Conservation (phyloP, 2,329 filamentous ascomycete species). For the Bipolaris bicolor region DNA sequence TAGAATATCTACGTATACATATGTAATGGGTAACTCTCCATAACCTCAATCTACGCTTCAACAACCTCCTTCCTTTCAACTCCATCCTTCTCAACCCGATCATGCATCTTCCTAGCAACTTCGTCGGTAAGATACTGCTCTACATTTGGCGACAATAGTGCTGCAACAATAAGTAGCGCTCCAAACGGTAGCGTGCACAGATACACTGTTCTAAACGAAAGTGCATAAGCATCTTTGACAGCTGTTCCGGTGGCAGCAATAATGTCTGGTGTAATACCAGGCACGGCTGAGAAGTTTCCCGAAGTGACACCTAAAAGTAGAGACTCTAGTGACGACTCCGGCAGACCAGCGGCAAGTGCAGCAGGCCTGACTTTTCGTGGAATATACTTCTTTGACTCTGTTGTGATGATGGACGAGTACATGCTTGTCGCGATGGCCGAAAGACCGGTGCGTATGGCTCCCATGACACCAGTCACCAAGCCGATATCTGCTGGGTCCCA, state of each 20-base stretch:
- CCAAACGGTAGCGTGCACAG: constrained; percentile 49
- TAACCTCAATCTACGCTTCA: constrained; percentile 9
- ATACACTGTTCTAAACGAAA: constrained; percentile 57
- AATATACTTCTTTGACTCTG: constrained; percentile 35
- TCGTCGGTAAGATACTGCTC: constrained; percentile 53
- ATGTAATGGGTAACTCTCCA: too few relatives aligned
- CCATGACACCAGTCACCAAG: constrained; percentile 39
- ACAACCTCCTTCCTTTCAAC: constrained; percentile 24
- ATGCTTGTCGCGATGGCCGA: constrained; percentile 37
- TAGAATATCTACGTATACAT: too few relatives aligned
- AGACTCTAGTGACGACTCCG: constrained; percentile 25
- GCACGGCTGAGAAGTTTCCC: constrained; percentile 33
- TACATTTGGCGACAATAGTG: constrained; percentile 52
- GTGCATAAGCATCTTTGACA: constrained; percentile 51
- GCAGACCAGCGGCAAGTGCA: constrained; percentile 33
- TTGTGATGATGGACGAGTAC: constrained; percentile 41
- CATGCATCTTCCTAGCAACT: constrained; percentile 54
- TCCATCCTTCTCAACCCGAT: constrained; percentile 17
- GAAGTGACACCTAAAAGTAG: constrained; percentile 32
- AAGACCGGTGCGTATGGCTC: constrained; percentile 36
- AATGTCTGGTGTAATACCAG: constrained; percentile 35
- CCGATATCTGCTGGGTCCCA: constrained; percentile 44
- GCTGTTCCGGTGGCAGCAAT: constrained; percentile 43
- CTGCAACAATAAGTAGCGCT: constrained; percentile 45
- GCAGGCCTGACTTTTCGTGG: constrained; percentile 36